Evolutionary conservation across 768 basidiomycete species (phyloP).

Genomic region (Calocybe cyanea): DNA sequence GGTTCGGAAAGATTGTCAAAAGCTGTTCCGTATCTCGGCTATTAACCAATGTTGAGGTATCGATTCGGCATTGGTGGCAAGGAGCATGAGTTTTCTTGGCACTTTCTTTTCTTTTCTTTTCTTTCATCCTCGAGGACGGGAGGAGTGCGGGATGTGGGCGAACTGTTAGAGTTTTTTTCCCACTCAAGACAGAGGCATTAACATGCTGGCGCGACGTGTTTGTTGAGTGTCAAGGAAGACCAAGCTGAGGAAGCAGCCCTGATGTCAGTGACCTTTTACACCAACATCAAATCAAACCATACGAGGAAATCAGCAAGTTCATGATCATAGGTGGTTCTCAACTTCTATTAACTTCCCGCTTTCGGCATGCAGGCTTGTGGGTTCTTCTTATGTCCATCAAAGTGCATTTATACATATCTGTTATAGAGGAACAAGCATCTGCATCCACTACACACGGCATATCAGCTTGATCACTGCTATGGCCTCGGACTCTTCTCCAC

Average conservation of each 20-base stretch:
- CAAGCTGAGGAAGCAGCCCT: conserved; percentile 10
- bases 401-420: not conserved
- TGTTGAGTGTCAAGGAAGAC: conserved; percentile 2
- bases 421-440: no score
- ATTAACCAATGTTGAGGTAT: no score
- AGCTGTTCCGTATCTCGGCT: no score
- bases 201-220: conserved; percentile 1
- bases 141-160: no score
- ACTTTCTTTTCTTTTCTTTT: no score
- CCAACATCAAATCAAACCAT: conserved; percentile 22
- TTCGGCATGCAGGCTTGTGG: conserved; percentile 13
- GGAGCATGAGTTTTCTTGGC: no score
- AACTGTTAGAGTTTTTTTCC: not conserved
- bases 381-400: conserved; percentile 10
- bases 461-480: no score
- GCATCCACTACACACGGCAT: no score
- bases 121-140: no score
- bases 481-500: no score
- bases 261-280: conserved; percentile 6
- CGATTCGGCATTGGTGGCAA: no score
- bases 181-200: not conserved
- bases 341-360: conserved; percentile 4
- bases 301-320: conserved; percentile 10
- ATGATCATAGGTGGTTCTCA: conserved; percentile 11
- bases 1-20: no score